phyloP scores from a whole-genome alignment of 2,329 filamentous ascomycete genomes.

The Amylocarpus encephaloides region DNA sequence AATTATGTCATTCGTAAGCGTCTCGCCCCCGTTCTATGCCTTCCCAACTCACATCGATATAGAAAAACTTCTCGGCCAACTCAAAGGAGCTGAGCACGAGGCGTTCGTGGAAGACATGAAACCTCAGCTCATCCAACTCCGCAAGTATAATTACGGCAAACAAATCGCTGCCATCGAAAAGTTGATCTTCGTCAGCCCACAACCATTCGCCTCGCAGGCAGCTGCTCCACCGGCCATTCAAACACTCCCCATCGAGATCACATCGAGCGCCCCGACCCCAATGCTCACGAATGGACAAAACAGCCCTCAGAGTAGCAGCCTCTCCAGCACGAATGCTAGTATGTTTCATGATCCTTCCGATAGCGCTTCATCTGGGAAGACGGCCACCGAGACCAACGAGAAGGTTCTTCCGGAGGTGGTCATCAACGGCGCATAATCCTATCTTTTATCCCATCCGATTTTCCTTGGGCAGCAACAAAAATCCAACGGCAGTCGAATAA shows the following conservation, averaged over 20 bases:
- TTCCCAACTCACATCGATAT: conserved; percentile 11
- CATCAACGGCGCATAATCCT: conserved; percentile 23
- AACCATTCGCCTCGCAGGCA: conserved; percentile 15
- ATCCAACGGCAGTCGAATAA: conserved; percentile 12
- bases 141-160: conserved; percentile 58
- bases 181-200: conserved; percentile 36
- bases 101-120: conserved; percentile 58
- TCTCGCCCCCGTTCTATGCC: not conserved
- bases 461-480: conserved; percentile 8
- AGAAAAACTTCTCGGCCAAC: conserved; percentile 72
- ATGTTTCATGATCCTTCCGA: conserved; percentile 31
- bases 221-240: conserved; percentile 26
- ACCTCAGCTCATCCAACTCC: conserved; percentile 53
- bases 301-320: conserved; percentile 60
- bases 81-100: conserved; percentile 54
- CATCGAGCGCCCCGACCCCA: conserved; percentile 56
- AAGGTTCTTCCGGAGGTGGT: conserved; percentile 24
- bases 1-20: conserved; percentile 95
- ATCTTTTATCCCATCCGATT: conserved; percentile 1
- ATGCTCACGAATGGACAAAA: conserved; percentile 62
- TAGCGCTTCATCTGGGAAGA: conserved; percentile 18
- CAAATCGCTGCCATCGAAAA: conserved; percentile 61
- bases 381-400: conserved; percentile 13
- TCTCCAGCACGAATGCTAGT: conserved; percentile 57
- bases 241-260: conserved; percentile 37